phyloP scores from a whole-genome alignment of 2,329 filamentous ascomycete genomes.

The Calonectria crousiana region DNA sequence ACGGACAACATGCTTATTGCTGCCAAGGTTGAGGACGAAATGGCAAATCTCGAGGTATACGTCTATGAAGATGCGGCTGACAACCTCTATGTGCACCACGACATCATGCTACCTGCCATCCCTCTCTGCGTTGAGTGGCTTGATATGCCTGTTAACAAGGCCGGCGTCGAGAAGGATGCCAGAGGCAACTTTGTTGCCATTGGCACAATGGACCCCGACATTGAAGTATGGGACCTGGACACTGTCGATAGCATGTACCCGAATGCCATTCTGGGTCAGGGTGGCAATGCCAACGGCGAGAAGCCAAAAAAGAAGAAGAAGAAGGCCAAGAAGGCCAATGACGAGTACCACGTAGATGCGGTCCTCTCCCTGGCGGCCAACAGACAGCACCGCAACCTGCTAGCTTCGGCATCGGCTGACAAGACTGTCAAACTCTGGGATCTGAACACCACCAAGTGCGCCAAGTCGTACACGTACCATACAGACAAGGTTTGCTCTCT shows the following conservation, averaged over 20 bases:
- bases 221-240: slow-evolving; percentile 98
- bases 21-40: slow-evolving; percentile 95
- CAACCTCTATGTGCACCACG: slow-evolving; percentile 99
- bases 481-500: slow-evolving; percentile 98
- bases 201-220: slow-evolving; percentile 97
- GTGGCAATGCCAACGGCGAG: slow-evolving; percentile 64
- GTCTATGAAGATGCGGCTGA: slow-evolving; percentile 96
- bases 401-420: slow-evolving; percentile 95
- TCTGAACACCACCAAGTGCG: slow-evolving; percentile 89
- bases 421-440: slow-evolving; percentile 99
- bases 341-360: slow-evolving; percentile 93
- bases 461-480: slow-evolving; percentile 95
- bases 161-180: slow-evolving; percentile 69
- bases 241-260: slow-evolving; percentile 98
- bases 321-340: slow-evolving; percentile 89
- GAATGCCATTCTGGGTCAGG: slow-evolving; percentile 92
- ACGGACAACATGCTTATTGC: slow-evolving; percentile 94
- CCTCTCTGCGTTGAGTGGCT: slow-evolving; percentile 97
- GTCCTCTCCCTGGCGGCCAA: slow-evolving; percentile 93
- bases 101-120: slow-evolving; percentile 98
- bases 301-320: slow-evolving; percentile 82
- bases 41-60: slow-evolving; percentile 96
- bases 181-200: slow-evolving; percentile 93
- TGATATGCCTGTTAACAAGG: slow-evolving; percentile 87
- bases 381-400: slow-evolving; percentile 90